These are phyloP conservation scores for Acanthamoeba sp. DNA, from an alignment of 208 protist species.

Conservation along the genomic window DNA sequence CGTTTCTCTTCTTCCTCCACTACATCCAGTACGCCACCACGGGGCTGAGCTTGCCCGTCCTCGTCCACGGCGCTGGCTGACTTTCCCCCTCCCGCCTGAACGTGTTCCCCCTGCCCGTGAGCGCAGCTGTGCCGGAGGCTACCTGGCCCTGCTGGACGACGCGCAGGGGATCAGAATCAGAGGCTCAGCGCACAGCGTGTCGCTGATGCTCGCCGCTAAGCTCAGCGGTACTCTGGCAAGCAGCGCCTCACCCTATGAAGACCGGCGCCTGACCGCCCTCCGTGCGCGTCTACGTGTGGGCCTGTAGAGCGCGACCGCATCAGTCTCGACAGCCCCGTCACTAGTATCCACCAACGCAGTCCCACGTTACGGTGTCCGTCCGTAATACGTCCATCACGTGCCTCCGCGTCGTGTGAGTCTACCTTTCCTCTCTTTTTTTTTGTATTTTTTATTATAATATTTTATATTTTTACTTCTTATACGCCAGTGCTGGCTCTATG, in stretches of 20 bases:
- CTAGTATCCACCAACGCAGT: not conserved
- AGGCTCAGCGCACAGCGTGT: not conserved
- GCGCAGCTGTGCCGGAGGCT: not conserved
- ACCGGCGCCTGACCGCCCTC: too few species aligned
- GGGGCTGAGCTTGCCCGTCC: not conserved
- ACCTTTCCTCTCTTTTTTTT: too few species aligned
- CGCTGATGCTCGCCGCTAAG: not conserved
- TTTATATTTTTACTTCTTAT: too few species aligned
- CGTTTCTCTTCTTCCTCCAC: constrained; percentile 41
- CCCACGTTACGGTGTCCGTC: not conserved
- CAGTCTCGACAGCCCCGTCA: not conserved
- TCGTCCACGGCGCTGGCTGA: not conserved
- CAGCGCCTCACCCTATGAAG: not conserved
- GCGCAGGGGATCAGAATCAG: not conserved
- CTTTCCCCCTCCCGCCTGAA: not conserved
- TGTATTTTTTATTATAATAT: too few species aligned
- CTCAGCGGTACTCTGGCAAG: not conserved
- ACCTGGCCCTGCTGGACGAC: not conserved
- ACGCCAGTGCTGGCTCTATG: too few species aligned
- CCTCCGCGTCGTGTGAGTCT: not conserved
- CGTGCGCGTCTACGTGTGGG: too few species aligned
- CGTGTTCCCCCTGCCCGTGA: not conserved
- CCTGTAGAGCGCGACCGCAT: not conserved
- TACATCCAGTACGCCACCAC: not conserved
- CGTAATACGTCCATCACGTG: not conserved